phyloP scores from a whole-genome alignment of 2,329 filamentous ascomycete genomes.

The Parascedosporium putredinis region DNA sequence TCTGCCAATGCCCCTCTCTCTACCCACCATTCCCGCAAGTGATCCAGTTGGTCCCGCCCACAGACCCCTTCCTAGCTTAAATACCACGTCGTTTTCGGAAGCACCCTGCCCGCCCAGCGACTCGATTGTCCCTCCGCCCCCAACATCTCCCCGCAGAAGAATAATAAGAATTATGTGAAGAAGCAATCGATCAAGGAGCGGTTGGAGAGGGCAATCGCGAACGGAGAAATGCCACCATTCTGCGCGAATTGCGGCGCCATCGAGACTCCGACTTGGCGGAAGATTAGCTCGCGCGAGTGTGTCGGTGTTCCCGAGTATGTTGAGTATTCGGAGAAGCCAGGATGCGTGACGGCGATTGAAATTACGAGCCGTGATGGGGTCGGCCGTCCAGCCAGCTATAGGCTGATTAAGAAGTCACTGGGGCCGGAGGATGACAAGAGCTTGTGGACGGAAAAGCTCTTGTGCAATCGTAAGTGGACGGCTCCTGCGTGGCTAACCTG shows the following conservation, averaged over 20 bases:
- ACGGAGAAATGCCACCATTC: slow-evolving; percentile 76
- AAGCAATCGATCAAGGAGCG: slow-evolving; percentile 52
- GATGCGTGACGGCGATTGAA: slow-evolving; percentile 65
- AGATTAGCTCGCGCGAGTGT: slow-evolving; percentile 73
- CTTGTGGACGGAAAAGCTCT: slow-evolving; percentile 57
- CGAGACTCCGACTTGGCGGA: slow-evolving; percentile 92
- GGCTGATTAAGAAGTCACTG: slow-evolving; percentile 68
- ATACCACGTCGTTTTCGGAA: slow-evolving; percentile 29
- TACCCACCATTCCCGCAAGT: slow-evolving; percentile 28
- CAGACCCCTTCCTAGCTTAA: slow-evolving; percentile 28
- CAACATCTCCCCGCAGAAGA: slow-evolving; percentile 31
- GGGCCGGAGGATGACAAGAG: slow-evolving; percentile 52
- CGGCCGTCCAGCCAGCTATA: slow-evolving; percentile 54
- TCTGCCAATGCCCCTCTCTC: neutral
- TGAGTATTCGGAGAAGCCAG: slow-evolving; percentile 62
- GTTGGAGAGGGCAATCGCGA: slow-evolving; percentile 54
- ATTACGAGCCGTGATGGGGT: slow-evolving; percentile 52
- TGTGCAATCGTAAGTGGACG: slow-evolving; percentile 71
- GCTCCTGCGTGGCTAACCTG: slow-evolving; percentile 9
- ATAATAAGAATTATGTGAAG: slow-evolving; percentile 54
- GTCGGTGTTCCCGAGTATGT: slow-evolving; percentile 59
- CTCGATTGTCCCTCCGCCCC: slow-evolving; percentile 17
- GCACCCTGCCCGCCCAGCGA: slow-evolving; percentile 34
- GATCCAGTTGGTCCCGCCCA: slow-evolving; percentile 33
- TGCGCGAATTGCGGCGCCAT: slow-evolving; percentile 92